phyloP scores from a whole-genome alignment of 2,329 filamentous ascomycete genomes.

The Fusarium haematococcum region DNA sequence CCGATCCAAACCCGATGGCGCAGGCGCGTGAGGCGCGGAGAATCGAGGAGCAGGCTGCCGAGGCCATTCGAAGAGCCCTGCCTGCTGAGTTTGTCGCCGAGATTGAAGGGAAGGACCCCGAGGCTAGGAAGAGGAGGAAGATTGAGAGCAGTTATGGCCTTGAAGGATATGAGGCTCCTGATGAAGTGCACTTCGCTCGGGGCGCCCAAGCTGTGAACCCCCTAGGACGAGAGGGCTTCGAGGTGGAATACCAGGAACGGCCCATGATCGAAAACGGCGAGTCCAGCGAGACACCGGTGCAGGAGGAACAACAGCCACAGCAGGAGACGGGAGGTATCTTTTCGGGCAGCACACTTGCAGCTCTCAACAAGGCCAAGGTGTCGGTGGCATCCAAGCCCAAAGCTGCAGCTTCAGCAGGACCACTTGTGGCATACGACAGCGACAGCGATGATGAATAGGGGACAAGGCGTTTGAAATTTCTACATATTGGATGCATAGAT shows the following conservation, averaged over 20 bases:
- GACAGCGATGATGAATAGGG: constrained; percentile 78
- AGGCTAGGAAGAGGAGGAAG: constrained; percentile 87
- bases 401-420: constrained; percentile 68
- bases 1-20: constrained; percentile 94
- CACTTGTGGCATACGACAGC: constrained; percentile 90
- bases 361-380: constrained; percentile 72
- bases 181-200: constrained; percentile 91
- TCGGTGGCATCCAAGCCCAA: constrained; percentile 67
- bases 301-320: constrained; percentile 52
- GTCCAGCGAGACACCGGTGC: constrained; percentile 50
- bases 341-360: constrained; percentile 83
- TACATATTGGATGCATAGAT: constrained; percentile 38
- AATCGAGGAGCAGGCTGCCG: constrained; percentile 96
- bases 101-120: constrained; percentile 90
- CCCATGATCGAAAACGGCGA: constrained; percentile 70
- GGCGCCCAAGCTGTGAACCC: constrained; percentile 77
- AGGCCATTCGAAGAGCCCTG: constrained; percentile 88
- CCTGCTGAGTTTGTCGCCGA: constrained; percentile 93
- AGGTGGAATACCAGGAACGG: constrained; percentile 71
- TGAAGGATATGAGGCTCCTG: constrained; percentile 91
- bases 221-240: constrained; percentile 67
- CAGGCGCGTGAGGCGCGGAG: constrained; percentile 89
- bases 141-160: constrained; percentile 91
- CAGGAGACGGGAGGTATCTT: constrained; percentile 74
- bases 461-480: constrained; percentile 42